Evolutionary conservation across 305 asterid species (phyloP).

Genomic region (Fraxinus platypoda): DNA sequence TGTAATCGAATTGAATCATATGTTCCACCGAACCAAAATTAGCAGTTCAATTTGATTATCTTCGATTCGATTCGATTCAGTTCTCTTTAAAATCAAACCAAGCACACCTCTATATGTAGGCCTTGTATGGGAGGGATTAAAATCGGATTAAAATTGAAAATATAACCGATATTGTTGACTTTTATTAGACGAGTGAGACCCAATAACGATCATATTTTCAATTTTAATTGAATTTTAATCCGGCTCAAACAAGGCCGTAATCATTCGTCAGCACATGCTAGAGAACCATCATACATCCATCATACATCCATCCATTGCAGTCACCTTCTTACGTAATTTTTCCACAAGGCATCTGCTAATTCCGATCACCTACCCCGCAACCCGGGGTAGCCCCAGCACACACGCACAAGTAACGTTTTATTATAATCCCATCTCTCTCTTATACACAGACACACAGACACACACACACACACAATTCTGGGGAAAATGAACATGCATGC

Average conservation of each 20-base stretch:
- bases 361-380: not conserved
- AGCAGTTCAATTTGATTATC: not conserved
- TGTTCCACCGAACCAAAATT: not conserved
- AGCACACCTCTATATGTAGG: too few species aligned
- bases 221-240: too few species aligned
- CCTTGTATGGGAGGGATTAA: too few species aligned
- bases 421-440: not conserved
- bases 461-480: not conserved
- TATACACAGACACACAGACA: not conserved
- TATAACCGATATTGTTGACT: too few species aligned
- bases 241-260: too few species aligned
- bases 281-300: not conserved
- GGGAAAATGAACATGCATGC: conserved; percentile 27
- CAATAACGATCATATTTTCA: too few species aligned
- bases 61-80: too few species aligned
- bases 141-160: too few species aligned
- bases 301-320: not conserved
- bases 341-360: not conserved
- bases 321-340: not conserved
- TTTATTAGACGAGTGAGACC: too few species aligned
- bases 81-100: too few species aligned
- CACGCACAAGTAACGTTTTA: not conserved
- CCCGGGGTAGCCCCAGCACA: too few species aligned
- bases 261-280: too few species aligned
- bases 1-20: not conserved